Evolutionary conservation across 2,329 filamentous ascomycete genomes (phyloP).

Genomic region (Colletotrichum eleusines): DNA sequence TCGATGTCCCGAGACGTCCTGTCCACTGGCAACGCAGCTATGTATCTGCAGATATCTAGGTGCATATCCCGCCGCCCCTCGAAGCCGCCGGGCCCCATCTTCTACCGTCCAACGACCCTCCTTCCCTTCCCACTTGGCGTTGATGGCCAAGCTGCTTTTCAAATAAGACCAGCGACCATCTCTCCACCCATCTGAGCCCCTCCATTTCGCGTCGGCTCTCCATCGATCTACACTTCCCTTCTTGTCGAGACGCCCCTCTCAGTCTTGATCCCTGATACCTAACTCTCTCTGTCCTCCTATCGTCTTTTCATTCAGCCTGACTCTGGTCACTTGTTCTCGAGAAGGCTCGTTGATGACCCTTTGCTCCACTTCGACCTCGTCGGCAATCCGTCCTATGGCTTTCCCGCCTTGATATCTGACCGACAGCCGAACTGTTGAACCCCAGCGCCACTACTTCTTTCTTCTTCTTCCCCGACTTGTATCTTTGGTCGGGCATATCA

Average conservation of each 20-base stretch:
- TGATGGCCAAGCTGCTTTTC: conserved; percentile 33
- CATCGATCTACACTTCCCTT: conserved; percentile 35
- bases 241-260: conserved; percentile 31
- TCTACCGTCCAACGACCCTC: conserved; percentile 36
- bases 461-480: conserved; percentile 4
- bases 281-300: not conserved
- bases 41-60: conserved; percentile 43
- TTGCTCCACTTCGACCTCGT: conserved; percentile 23
- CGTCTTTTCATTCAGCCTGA: not conserved
- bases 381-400: conserved; percentile 7
- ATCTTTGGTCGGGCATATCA: conserved; percentile 8
- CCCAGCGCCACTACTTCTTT: not conserved
- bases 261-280: conserved; percentile 25
- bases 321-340: conserved; percentile 1
- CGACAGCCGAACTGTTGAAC: conserved; percentile 10
- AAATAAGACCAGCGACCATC: conserved; percentile 40
- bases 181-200: conserved; percentile 40
- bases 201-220: conserved; percentile 37
- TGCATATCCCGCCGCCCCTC: conserved; percentile 39
- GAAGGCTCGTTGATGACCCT: conserved; percentile 6
- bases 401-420: conserved; percentile 35
- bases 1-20: conserved; percentile 29
- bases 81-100: conserved; percentile 34
- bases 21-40: conserved; percentile 37
- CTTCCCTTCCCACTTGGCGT: conserved; percentile 29